Evolutionary conservation across 192 early-diverging fungal species (phyloP).

Genomic region (Backusella liffmaniae): DNA sequence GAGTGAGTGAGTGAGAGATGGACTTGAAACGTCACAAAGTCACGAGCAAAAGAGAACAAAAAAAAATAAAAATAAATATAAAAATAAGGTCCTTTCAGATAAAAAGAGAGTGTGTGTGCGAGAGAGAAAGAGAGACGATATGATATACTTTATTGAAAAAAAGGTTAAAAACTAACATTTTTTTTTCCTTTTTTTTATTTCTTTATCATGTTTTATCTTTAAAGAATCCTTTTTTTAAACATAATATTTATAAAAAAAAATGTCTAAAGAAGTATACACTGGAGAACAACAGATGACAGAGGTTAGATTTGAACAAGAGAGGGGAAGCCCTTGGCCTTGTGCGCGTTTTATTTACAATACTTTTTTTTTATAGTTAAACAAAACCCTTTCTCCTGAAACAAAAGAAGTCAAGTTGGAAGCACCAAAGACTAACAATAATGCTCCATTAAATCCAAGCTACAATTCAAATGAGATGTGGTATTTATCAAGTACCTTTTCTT

Average conservation of each 20-base stretch:
- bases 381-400: background rate
- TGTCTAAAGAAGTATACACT: background rate
- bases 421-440: background rate
- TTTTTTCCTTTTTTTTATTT: background rate
- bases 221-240: background rate
- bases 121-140: background rate
- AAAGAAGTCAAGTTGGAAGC: background rate
- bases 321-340: background rate
- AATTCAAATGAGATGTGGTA: background rate
- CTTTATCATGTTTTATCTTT: background rate
- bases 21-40: constrained; percentile 7
- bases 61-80: background rate
- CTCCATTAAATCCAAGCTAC: background rate
- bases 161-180: background rate
- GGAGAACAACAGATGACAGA: background rate
- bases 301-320: background rate
- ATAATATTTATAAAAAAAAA: background rate
- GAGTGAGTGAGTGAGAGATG: background rate
- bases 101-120: background rate
- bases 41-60: constrained; percentile 4
- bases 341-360: background rate
- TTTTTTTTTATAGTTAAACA: background rate
- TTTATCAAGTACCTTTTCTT: background rate
- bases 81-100: background rate
- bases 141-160: background rate